These are phyloP conservation scores for Cicer bijugum DNA, from an alignment of 306 rosid genomes.

Conservation along the genomic window DNA sequence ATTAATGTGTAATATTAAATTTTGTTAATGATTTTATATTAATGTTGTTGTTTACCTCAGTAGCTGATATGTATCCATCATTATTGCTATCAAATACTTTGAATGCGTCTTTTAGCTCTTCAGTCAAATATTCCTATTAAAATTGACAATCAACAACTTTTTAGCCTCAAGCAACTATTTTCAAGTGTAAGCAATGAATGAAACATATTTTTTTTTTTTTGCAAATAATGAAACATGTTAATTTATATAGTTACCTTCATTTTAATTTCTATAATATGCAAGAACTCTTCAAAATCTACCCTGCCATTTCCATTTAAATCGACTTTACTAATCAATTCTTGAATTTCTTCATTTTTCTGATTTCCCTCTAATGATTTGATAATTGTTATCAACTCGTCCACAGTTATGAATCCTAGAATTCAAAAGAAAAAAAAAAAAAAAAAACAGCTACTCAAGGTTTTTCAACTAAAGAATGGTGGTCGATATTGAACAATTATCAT, in stretches of 20 bases:
- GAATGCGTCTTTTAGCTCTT: conserved; percentile 83
- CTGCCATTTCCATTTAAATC: conserved; percentile 75
- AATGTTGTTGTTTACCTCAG: conserved; percentile 56
- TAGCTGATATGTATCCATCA: conserved; percentile 80
- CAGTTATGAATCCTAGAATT: conserved; percentile 75
- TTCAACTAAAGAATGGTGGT: background rate
- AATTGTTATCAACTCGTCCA: conserved; percentile 73
- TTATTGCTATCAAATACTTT: conserved; percentile 84
- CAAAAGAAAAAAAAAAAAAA: background rate
- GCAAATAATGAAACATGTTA: background rate
- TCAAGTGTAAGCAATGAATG: background rate
- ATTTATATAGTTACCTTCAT: conserved; percentile 63
- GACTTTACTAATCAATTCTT: conserved; percentile 70
- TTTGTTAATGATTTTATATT: no score
- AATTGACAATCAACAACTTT: conserved; percentile 3
- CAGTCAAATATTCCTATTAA: conserved; percentile 50
- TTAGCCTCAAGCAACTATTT: background rate
- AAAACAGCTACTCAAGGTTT: background rate
- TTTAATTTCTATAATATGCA: conserved; percentile 70
- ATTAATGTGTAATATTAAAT: no score
- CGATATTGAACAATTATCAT: background rate
- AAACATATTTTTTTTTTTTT: background rate
- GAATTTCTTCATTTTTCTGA: conserved; percentile 73
- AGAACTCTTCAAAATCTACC: conserved; percentile 74
- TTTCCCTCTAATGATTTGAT: conserved; percentile 79